These are phyloP conservation scores for Sporothrix phasma DNA, from an alignment of 2,329 filamentous ascomycete genomes.

Conservation along the genomic window DNA sequence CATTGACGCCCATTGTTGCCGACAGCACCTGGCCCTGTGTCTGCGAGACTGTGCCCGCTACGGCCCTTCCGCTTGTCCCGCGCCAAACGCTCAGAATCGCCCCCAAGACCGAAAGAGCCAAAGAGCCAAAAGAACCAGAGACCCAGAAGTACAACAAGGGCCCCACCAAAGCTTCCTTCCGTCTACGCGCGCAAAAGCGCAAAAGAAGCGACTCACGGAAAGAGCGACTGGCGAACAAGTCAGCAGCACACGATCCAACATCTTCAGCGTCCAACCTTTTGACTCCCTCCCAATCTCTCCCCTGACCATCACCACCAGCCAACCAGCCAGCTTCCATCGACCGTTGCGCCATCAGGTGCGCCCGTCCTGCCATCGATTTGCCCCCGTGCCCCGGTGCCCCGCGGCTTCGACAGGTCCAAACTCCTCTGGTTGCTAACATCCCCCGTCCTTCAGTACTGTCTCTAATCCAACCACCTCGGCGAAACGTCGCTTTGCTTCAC, in stretches of 20 bases:
- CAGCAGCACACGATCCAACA: not conserved
- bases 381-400: slow-evolving; percentile 1
- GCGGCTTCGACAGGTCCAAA: not conserved
- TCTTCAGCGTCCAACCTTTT: not conserved
- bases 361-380: not conserved
- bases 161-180: slow-evolving; percentile 6
- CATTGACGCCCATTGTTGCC: not conserved
- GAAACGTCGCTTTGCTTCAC: not conserved
- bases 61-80: not conserved
- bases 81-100: not conserved
- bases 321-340: not conserved
- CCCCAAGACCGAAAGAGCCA: not conserved
- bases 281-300: not conserved
- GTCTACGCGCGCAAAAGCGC: slow-evolving; percentile 9
- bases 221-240: not conserved
- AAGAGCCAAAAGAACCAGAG: not conserved
- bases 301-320: not conserved
- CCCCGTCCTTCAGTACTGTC: not conserved
- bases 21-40: not conserved
- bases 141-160: not conserved
- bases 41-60: not conserved
- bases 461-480: not conserved
- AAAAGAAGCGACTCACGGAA: not conserved
- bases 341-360: not conserved
- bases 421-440: not conserved